Conservation (phyloP, 495 filamentous ascomycete species). For the Neurospora intermedia region DNA sequence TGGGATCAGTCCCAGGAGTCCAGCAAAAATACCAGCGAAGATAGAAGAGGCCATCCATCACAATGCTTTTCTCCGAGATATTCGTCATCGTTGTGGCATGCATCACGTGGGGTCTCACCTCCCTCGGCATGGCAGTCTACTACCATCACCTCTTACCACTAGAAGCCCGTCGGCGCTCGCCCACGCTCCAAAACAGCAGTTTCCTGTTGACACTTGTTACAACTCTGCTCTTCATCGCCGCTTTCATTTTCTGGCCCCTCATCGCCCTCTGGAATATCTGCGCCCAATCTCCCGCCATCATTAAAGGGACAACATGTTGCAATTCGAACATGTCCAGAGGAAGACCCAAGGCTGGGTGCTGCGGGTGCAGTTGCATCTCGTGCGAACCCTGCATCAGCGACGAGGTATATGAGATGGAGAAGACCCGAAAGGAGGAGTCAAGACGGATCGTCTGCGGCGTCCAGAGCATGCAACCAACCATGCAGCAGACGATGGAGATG, state of each 20-base stretch:
- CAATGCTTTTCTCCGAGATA: not conserved
- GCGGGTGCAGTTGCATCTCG: not conserved
- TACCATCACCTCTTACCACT: slow-evolving; percentile 4
- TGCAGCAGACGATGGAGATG: slow-evolving; percentile 1
- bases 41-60: not conserved
- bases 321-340: not conserved
- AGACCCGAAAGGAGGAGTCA: not conserved
- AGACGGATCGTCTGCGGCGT: not conserved
- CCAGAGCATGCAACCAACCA: not conserved
- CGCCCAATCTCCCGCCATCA: not conserved
- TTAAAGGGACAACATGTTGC: not conserved
- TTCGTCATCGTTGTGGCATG: slow-evolving; percentile 1
- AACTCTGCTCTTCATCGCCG: not conserved
- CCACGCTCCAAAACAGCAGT: not conserved
- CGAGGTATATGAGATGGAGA: slow-evolving; percentile 1
- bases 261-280: slow-evolving; percentile 6
- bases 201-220: not conserved
- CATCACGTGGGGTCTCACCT: slow-evolving; percentile 3
- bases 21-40: not conserved
- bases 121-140: slow-evolving; percentile 7
- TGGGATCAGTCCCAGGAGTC: not conserved
- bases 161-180: slow-evolving; percentile 5
- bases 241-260: slow-evolving; percentile 3
- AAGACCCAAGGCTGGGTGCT: not conserved
- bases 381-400: slow-evolving; percentile 3